Percentiles rank a stretch among this genome's conserved stretches.
phyloP scores from a whole-genome alignment of 129 eudicot species.

The Artemisia annua region DNA sequence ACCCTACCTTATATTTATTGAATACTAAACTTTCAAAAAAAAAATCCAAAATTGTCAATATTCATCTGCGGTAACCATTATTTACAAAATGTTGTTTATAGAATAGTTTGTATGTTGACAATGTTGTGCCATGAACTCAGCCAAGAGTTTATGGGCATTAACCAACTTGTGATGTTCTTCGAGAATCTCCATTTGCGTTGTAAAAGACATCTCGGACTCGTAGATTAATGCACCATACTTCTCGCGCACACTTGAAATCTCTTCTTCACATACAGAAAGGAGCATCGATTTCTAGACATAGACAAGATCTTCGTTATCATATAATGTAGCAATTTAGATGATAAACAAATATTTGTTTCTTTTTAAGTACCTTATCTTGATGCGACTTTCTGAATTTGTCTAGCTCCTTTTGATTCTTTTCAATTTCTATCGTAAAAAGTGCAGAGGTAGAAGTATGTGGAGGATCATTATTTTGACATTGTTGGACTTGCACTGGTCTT shows the following conservation, averaged over 20 bases:
- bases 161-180: no score
- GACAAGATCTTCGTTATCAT: slow-evolving; percentile 13
- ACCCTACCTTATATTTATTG: no score
- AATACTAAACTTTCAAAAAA: no score
- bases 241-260: slow-evolving; percentile 42
- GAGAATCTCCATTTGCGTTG: slow-evolving; percentile 26
- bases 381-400: slow-evolving; percentile 34
- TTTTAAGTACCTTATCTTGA: slow-evolving; percentile 51
- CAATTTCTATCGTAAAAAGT: slow-evolving; percentile 40
- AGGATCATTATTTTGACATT: not conserved
- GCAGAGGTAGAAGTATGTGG: slow-evolving; percentile 29
- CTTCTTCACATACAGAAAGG: slow-evolving; percentile 46
- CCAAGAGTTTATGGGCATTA: no score
- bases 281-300: slow-evolving; percentile 43
- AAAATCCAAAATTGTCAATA: no score
- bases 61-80: no score
- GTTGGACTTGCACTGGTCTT: no score
- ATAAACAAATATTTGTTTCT: not conserved
- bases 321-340: not conserved
- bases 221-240: slow-evolving; percentile 47
- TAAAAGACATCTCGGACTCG: slow-evolving; percentile 34
- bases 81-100: no score
- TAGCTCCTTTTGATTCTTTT: slow-evolving; percentile 40
- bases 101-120: no score
- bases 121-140: no score